These are phyloP conservation scores for Aspergillus viridinutans DNA, from an alignment of 2,329 filamentous ascomycete genomes.

Conservation along the genomic window DNA sequence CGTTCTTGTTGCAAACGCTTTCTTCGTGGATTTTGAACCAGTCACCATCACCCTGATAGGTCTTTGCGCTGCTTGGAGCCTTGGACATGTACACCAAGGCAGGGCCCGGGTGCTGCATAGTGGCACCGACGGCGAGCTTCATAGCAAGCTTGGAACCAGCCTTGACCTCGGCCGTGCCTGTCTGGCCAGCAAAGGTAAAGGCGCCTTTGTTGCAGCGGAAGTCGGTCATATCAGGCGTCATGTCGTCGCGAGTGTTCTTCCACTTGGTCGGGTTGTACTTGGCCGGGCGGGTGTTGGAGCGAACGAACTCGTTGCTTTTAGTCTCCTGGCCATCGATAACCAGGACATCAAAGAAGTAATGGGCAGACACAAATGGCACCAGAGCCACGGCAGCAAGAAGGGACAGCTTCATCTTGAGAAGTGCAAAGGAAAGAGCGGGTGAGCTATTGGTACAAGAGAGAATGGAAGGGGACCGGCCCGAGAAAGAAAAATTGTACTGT, in stretches of 20 bases:
- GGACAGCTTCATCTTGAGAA: not conserved
- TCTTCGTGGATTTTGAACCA: constrained; percentile 18
- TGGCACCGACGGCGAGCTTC: constrained; percentile 17
- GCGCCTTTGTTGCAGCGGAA: constrained; percentile 9
- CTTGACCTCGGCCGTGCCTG: constrained; percentile 7
- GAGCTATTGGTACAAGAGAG: not conserved
- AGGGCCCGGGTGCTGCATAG: constrained; percentile 19
- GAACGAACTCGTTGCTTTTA: constrained; percentile 5
- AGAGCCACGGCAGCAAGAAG: not conserved
- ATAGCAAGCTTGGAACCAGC: constrained; percentile 14
- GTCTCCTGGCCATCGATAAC: constrained; percentile 9
- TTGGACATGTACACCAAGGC: constrained; percentile 21
- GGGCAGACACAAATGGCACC: constrained; percentile 5
- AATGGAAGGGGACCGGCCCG: not conserved
- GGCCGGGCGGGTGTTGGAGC: constrained; percentile 5
- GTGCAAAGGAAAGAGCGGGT: not conserved
- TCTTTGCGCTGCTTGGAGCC: constrained; percentile 9
- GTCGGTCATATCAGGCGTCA: constrained; percentile 6
- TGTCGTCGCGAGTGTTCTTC: constrained; percentile 2
- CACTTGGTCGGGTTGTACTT: constrained; percentile 14
- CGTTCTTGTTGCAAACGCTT: constrained; percentile 3
- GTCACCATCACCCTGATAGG: constrained; percentile 13
- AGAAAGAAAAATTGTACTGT: not conserved
- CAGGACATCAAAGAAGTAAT: constrained; percentile 12
- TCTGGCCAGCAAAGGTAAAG: constrained; percentile 7